A percentile compares a stretch with the other conserved stretches of the same genome.
phyloP scores from a whole-genome alignment of 768 basidiomycete genomes.

The Rhizopogon vinicolor region DNA sequence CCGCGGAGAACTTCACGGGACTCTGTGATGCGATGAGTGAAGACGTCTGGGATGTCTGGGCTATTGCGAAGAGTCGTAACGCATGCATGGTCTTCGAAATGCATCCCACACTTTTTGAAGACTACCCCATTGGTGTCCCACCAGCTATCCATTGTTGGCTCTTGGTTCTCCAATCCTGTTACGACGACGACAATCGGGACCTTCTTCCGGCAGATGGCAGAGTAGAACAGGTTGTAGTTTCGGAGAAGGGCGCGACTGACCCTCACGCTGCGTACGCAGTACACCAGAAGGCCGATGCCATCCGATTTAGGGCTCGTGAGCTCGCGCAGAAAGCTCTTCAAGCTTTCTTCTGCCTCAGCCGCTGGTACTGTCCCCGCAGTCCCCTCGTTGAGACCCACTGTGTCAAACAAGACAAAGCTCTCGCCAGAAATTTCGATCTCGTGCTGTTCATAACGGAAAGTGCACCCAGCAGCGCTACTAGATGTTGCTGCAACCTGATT shows the following conservation, averaged over 20 bases:
- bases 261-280: too few species aligned
- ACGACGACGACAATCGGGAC: constrained; percentile 36
- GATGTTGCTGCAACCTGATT: constrained; percentile 4
- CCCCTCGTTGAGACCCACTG: constrained; percentile 32
- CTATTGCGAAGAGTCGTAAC: too few species aligned
- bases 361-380: constrained; percentile 6
- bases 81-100: too few species aligned
- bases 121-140: constrained; percentile 30
- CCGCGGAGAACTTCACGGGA: constrained; percentile 20
- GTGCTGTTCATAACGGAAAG: constrained; percentile 3
- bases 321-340: constrained; percentile 17
- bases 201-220: constrained; percentile 31
- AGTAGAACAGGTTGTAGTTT: constrained; percentile 36
- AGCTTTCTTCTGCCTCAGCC: constrained; percentile 9
- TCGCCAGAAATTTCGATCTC: constrained; percentile 1
- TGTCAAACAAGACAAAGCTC: constrained; percentile 26
- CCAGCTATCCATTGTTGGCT: constrained; percentile 26
- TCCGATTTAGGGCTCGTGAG: constrained; percentile 7
- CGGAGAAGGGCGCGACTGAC: constrained; percentile 22
- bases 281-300: constrained; percentile 35
- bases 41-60: too few species aligned
- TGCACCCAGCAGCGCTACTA: constrained; percentile 13
- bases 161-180: constrained; percentile 33
- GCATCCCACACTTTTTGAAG: constrained; percentile 20
- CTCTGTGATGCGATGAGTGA: neutral